Evolutionary conservation across 2,329 filamentous ascomycete genomes (phyloP), one percentile per base, ranked within the genome.

Genomic region (Corynespora cassiicola): DNA sequence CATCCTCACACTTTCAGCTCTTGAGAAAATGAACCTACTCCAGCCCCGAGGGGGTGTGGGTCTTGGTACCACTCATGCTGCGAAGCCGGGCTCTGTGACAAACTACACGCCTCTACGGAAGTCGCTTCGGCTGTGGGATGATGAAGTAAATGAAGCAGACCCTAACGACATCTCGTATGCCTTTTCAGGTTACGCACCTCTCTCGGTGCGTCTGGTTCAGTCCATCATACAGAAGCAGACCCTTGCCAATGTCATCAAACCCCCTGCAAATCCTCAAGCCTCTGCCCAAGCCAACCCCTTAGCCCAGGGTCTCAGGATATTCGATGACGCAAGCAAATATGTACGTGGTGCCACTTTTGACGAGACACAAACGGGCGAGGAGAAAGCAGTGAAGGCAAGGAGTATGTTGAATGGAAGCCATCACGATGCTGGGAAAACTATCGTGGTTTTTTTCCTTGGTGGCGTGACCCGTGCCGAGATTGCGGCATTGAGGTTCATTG

Each of bases 101-200:
- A 96, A 97, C 65, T 99, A 96, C 71, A 85, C 84, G 4, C 88
- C 89, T 52, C 75, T 97, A 5, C 86, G 95, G 37, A 95, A 94
- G 66, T 85, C 86, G 45, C 80, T 99, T 10, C 84, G 87, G 19
- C 80, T 99, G 11, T 95, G 96, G 63, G 87, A 96, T 39, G 94
- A 99, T 64, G 94, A 97, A 65, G 92, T 99, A 24, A 91, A 95
- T 62, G 94, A 99, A 68, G 85, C 94, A 42, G 87, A 95, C 30
- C 94, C 94, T 3, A 88, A 94, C 58, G 94, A 99, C 57, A 86
- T 97, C 45, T 87, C 91, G n/a, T 99, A 99, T 60, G 91, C 96
- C 8, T 99, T 97, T 71, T 95, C 89, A 50, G 95, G 94, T 35
- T 99, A 97, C 63, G 94, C 95, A 4, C 95, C 94, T 0, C 79